Evolutionary conservation across 768 basidiomycete species (phyloP).

Genomic region (Kwoniella sp.): DNA sequence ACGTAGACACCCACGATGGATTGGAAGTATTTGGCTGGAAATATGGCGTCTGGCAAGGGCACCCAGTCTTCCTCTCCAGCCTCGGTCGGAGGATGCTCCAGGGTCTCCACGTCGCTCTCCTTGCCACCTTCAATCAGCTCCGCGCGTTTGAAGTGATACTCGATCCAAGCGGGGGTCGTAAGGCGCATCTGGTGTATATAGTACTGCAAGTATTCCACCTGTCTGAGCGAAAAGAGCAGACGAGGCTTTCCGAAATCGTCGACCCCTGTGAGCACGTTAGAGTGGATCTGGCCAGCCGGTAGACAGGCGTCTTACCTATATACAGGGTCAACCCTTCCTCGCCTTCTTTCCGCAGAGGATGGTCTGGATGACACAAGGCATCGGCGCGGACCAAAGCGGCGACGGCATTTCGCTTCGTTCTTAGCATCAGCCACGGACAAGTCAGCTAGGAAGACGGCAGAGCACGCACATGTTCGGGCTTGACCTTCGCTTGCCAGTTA

Average conservation of each 20-base stretch:
- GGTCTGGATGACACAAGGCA: slow-evolving; percentile 25
- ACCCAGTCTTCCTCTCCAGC: slow-evolving; percentile 24
- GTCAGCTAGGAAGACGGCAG: not conserved
- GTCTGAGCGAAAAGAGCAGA: slow-evolving; percentile 34
- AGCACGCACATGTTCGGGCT: slow-evolving; percentile 31
- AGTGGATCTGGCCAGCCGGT: too few relatives aligned
- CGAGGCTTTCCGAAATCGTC: slow-evolving; percentile 12
- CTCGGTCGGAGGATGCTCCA: not conserved
- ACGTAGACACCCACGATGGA: slow-evolving; percentile 16
- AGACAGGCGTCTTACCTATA: slow-evolving; percentile 30
- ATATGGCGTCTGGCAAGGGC: slow-evolving; percentile 15
- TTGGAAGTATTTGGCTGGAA: not conserved
- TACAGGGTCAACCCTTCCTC: slow-evolving; percentile 27
- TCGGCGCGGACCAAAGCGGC: slow-evolving; percentile 19
- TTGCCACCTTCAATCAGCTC: not conserved
- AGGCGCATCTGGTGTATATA: slow-evolving; percentile 41
- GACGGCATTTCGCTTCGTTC: slow-evolving; percentile 27
- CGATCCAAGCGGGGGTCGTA: slow-evolving; percentile 21
- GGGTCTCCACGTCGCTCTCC: not conserved
- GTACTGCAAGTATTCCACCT: slow-evolving; percentile 45
- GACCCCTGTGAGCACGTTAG: not conserved
- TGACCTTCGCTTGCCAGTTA: too few relatives aligned
- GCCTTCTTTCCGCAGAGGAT: slow-evolving; percentile 29
- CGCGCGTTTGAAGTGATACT: slow-evolving; percentile 9
- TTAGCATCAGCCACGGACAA: not conserved